Evolutionary conservation across 305 asterid species (phyloP).

Genomic region (Rubia tinctorum): DNA sequence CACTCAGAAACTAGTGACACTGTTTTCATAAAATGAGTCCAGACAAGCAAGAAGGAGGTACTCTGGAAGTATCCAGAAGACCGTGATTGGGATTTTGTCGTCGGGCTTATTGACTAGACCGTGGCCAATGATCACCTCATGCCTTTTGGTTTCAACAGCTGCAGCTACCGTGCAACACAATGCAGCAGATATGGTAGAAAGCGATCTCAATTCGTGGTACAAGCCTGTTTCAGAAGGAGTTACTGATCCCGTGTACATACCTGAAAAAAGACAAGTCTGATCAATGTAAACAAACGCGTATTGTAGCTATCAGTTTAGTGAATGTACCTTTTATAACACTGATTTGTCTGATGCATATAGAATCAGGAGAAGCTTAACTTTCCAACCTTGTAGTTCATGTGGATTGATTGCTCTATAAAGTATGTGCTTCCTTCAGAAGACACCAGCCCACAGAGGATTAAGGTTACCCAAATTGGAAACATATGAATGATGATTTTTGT

Average conservation of each 20-base stretch:
- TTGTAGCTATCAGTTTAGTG: too few relatives aligned
- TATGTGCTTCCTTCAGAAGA: constrained; percentile 44
- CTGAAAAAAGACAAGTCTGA: too few relatives aligned
- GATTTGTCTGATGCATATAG: not conserved
- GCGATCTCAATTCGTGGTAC: constrained; percentile 34
- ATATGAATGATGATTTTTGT: constrained; percentile 23
- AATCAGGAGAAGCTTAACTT: constrained; percentile 26
- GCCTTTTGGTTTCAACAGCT: constrained; percentile 40
- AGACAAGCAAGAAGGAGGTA: constrained; percentile 34
- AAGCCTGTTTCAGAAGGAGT: not conserved
- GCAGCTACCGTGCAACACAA: constrained; percentile 50
- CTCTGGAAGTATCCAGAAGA: constrained; percentile 36
- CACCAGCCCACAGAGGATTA: constrained; percentile 32
- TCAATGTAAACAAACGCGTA: too few relatives aligned
- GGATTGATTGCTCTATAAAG: constrained; percentile 45
- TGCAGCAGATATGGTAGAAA: constrained; percentile 32
- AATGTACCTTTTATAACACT: too few relatives aligned
- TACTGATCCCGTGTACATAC: too few relatives aligned
- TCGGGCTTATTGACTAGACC: constrained; percentile 33
- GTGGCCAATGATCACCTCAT: constrained; percentile 22
- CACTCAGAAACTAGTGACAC: constrained; percentile 16
- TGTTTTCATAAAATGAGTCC: constrained; percentile 28
- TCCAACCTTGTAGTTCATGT: constrained; percentile 32
- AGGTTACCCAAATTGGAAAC: constrained; percentile 43
- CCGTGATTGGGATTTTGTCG: constrained; percentile 30